Conservation (phyloP, 2,329 filamentous ascomycete genomes). For the Fusarium hostae region DNA sequence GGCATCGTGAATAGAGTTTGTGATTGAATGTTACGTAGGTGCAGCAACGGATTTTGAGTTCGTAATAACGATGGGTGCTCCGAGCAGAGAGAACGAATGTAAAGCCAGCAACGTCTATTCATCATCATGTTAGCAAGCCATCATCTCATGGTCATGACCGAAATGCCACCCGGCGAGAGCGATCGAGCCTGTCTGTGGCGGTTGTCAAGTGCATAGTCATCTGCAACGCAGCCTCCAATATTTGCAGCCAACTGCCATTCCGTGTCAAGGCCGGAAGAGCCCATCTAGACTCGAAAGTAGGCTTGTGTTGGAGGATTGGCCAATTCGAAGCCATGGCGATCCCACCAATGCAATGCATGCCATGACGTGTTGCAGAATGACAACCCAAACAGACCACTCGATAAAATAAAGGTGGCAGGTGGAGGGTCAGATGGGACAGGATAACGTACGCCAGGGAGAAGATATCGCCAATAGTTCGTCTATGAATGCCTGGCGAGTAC, state of each 20-base stretch:
- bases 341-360: conserved; percentile 39
- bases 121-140: conserved; percentile 37
- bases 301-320: conserved; percentile 5
- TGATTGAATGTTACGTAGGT: conserved; percentile 18
- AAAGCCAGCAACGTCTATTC: conserved; percentile 33
- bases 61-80: conserved; percentile 34
- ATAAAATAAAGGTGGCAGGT: conserved; percentile 35
- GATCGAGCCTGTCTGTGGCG: conserved; percentile 6
- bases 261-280: conserved; percentile 26
- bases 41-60: conserved; percentile 30
- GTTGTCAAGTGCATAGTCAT: conserved; percentile 7
- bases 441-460: conserved; percentile 45
- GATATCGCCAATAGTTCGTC: conserved; percentile 46
- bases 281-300: conserved; percentile 3
- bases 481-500: conserved; percentile 38
- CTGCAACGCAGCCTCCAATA: conserved; percentile 39
- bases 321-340: conserved; percentile 29
- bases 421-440: conserved; percentile 34
- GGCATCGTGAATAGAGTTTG: conserved; percentile 40
- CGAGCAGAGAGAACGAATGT: conserved; percentile 36
- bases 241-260: conserved; percentile 35
- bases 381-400: conserved; percentile 22
- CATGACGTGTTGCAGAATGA: conserved; percentile 33
- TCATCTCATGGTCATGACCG: neutral
- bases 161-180: conserved; percentile 21